These are phyloP conservation scores for Mariannaea sp. DNA, from an alignment of 2,329 filamentous ascomycete species.

Conservation along the genomic window DNA sequence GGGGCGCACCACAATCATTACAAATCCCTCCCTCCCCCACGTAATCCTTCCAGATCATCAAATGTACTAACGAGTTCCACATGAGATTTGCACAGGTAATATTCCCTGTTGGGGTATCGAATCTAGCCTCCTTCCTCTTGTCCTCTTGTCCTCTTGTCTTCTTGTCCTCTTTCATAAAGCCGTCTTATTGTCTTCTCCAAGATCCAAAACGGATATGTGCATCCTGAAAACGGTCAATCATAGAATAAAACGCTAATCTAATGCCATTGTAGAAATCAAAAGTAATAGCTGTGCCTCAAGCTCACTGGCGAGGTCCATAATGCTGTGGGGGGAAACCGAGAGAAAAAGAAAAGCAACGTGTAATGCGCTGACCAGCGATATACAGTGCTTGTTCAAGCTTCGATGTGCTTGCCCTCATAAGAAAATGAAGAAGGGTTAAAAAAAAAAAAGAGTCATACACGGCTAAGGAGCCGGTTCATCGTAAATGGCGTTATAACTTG, in stretches of 20 bases:
- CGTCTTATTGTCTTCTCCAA: conserved; percentile 13
- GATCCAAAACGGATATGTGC: conserved; percentile 22
- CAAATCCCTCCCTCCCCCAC: not conserved
- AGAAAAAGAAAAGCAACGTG: not conserved
- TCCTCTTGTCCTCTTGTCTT: no score
- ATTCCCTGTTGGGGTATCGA: not conserved
- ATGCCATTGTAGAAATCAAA: conserved; percentile 6
- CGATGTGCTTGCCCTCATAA: no score
- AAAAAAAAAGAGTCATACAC: conserved; percentile 3
- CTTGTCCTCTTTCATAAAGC: conserved; percentile 2
- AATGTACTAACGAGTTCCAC: not conserved
- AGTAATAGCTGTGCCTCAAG: conserved; percentile 1
- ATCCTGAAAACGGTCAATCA: conserved; percentile 10
- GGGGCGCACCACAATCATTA: no score
- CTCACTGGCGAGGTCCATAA: not conserved
- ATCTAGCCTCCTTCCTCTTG: not conserved
- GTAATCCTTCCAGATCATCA: not conserved
- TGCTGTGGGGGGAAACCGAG: no score
- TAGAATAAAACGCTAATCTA: conserved; percentile 13
- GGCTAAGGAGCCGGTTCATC: not conserved
- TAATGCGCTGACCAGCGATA: not conserved
- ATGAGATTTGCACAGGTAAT: not conserved
- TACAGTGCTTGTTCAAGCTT: conserved; percentile 1
- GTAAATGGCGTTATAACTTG: conserved; percentile 51
- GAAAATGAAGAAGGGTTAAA: no score